Evolutionary conservation across 2,329 filamentous ascomycete species (phyloP).

Genomic region (Stagonosporopsis tanaceti): DNA sequence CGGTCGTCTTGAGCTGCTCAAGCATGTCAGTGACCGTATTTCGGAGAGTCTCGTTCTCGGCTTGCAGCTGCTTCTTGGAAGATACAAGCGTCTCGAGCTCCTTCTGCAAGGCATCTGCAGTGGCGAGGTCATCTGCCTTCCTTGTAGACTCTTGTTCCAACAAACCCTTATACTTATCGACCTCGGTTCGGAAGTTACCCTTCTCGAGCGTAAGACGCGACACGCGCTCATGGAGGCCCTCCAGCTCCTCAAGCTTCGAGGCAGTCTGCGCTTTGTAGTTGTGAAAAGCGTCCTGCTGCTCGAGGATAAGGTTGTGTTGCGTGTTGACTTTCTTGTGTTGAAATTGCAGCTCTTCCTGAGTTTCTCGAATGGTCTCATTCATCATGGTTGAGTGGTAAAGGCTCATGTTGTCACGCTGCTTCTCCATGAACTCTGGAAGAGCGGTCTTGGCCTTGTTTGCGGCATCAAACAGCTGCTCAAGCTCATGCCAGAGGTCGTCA

Average conservation of each 20-base stretch:
- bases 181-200: slow-evolving; percentile 37
- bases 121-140: slow-evolving; percentile 19
- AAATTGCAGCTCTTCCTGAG: slow-evolving; percentile 35
- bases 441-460: slow-evolving; percentile 28
- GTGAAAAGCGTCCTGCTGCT: slow-evolving; percentile 39
- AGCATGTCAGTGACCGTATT: slow-evolving; percentile 23
- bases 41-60: slow-evolving; percentile 28
- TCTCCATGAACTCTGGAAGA: slow-evolving; percentile 37
- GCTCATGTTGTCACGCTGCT: slow-evolving; percentile 39
- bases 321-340: slow-evolving; percentile 41
- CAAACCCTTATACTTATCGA: slow-evolving; percentile 29
- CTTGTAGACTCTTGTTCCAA: slow-evolving; percentile 21
- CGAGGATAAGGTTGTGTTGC: slow-evolving; percentile 38
- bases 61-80: slow-evolving; percentile 28
- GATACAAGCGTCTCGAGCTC: slow-evolving; percentile 24
- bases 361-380: slow-evolving; percentile 33
- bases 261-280: slow-evolving; percentile 31
- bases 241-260: slow-evolving; percentile 32
- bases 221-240: slow-evolving; percentile 31
- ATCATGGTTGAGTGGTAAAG: slow-evolving; percentile 34
- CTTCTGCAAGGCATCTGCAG: slow-evolving; percentile 23
- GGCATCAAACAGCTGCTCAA: slow-evolving; percentile 35
- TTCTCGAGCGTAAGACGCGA: slow-evolving; percentile 43
- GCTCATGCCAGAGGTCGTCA: slow-evolving; percentile 36
- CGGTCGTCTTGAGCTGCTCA: slow-evolving; percentile 24